Evolutionary conservation across 106 monocot species (phyloP), one percentile per base, ranked within the genome.

Genomic region (Allium cepa): DNA sequence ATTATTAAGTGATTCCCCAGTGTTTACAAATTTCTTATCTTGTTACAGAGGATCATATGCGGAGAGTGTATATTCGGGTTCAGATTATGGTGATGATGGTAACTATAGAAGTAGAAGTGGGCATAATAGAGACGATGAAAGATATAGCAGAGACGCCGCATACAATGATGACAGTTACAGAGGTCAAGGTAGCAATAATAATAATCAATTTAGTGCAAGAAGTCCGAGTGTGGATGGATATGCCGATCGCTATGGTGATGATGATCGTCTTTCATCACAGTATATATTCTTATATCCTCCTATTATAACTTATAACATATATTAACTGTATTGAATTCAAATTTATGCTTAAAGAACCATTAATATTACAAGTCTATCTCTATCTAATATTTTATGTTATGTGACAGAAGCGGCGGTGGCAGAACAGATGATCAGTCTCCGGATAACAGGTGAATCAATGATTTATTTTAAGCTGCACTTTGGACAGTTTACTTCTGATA

Each of bases 221-320:
- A 86, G 75, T 53, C 75, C 64, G 72, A 92, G 82, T 60, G 57
- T 71, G 65, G 87, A 82, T 66, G 57, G 72, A 59, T 66, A 80
- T 22, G 70, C 69, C 68, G 73, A 69, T 8, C 82, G 63, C 57
- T 73, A 72, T 84, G 85, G 83, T 62, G 85, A 94, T 73, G 90
- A 90, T 71, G 78, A 90, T 70, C 77, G 73, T 17, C 63, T 78
- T 55, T 77, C 88, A 66, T 73, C 85, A 63, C 67, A 81, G 94
- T 95, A 85, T 62, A 67, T 36, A 36, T 36, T 36, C 36, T 36
- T 36, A 5, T 1, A 36, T 36, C 36, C 45, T n/a, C 53, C 59
- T 4, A 0, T 64, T 67, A 49, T 36, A 5, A 47, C 26, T 63
- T 10, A 8, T 17, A 16, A 13, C 36, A n/a, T 1, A 26, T 36